Percentiles rank a stretch among this genome's conserved stretches.
Conservation (phyloP, 495 filamentous ascomycete genomes). For the Penicillium longicatenatum region DNA sequence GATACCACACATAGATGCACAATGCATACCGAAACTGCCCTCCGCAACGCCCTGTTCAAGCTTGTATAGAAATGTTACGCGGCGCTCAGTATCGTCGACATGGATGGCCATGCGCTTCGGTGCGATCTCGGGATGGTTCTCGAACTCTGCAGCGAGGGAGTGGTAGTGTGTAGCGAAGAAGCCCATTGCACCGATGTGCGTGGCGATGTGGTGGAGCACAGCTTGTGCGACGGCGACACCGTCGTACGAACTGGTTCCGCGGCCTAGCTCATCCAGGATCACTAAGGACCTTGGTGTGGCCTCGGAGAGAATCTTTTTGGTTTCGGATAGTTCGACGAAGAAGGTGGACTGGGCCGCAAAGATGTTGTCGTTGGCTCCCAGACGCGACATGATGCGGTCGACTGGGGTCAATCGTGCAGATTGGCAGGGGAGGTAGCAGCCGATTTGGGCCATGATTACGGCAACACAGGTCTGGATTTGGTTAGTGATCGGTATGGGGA, state of each 20-base stretch:
- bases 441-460: slow-evolving; percentile 98
- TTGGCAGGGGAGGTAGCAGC: slow-evolving; percentile 84
- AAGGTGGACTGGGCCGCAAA: slow-evolving; percentile 98
- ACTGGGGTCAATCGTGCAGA: slow-evolving; percentile 87
- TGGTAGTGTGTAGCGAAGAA: slow-evolving; percentile 99
- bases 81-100: slow-evolving; percentile 80
- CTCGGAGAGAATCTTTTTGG: slow-evolving; percentile 96
- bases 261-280: slow-evolving; percentile 95
- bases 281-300: slow-evolving; percentile 93
- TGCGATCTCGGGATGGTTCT: slow-evolving; percentile 80
- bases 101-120: slow-evolving; percentile 90
- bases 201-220: slow-evolving; percentile 91
- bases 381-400: slow-evolving; percentile 98
- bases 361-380: slow-evolving; percentile 98
- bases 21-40: slow-evolving; percentile 99
- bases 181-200: slow-evolving; percentile 87
- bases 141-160: slow-evolving; percentile 87
- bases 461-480: slow-evolving; percentile 76
- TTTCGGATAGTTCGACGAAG: slow-evolving; percentile 97
- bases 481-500: slow-evolving; percentile 8
- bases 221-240: slow-evolving; percentile 96
- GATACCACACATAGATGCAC: slow-evolving; percentile 97
- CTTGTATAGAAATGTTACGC: slow-evolving; percentile 94
- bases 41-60: slow-evolving; percentile 94
- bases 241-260: slow-evolving; percentile 92